Percentiles rank a stretch among this genome's conserved stretches.
phyloP scores from a whole-genome alignment of 495 filamentous ascomycete species.

The Podospora bellae-mahoneyi region DNA sequence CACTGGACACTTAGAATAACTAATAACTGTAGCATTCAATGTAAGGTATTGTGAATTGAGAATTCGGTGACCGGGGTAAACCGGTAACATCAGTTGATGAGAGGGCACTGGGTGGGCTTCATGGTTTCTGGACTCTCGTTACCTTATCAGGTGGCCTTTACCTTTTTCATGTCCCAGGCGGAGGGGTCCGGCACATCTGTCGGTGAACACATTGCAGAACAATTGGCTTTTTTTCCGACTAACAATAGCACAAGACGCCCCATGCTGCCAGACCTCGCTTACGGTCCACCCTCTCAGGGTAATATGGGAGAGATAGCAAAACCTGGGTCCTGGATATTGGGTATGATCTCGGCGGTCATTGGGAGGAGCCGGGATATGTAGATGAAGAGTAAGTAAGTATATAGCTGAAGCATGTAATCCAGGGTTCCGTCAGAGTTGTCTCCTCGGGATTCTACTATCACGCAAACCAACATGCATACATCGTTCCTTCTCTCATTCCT shows the following conservation, averaged over 20 bases:
- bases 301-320: slow-evolving; percentile 10
- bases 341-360: not conserved
- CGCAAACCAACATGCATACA: not conserved
- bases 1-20: too few relatives aligned
- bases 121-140: too few relatives aligned
- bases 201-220: not conserved
- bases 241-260: not conserved
- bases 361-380: not conserved
- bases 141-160: too few relatives aligned
- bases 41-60: too few relatives aligned
- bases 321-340: slow-evolving; percentile 12
- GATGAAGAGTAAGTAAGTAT: not conserved
- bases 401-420: not conserved
- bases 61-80: too few relatives aligned
- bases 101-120: too few relatives aligned
- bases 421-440: not conserved
- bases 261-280: slow-evolving; percentile 4
- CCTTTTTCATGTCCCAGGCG: not conserved
- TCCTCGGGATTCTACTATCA: not conserved
- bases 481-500: not conserved
- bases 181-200: not conserved
- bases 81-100: too few relatives aligned
- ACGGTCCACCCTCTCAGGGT: not conserved
- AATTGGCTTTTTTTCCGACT: not conserved
- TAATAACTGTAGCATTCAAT: too few relatives aligned